Conservation (phyloP, 2,329 filamentous ascomycete genomes). For the Epichloe elymi region DNA sequence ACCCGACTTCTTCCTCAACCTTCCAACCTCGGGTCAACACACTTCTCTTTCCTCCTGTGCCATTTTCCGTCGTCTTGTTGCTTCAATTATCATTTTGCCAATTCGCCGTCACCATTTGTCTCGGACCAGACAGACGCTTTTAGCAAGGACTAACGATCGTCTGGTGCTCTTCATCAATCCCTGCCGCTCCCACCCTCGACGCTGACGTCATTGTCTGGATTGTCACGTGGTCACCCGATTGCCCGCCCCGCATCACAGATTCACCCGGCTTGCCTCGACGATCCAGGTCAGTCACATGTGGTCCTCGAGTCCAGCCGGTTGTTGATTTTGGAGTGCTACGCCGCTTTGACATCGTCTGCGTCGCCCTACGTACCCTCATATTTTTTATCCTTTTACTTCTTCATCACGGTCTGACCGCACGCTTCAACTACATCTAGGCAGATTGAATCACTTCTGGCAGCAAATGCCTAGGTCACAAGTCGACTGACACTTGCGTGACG, state of each 20-base stretch:
- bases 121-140: background rate
- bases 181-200: background rate
- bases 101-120: background rate
- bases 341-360: background rate
- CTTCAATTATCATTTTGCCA: background rate
- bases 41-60: background rate
- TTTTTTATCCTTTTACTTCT: background rate
- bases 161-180: background rate
- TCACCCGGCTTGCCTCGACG: background rate
- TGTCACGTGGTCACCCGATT: background rate
- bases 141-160: background rate
- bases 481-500: background rate
- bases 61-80: background rate
- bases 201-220: background rate
- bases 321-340: background rate
- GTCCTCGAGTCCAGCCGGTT: background rate
- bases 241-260: constrained; percentile 1
- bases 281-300: constrained; percentile 5
- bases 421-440: background rate
- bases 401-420: background rate
- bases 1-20: background rate
- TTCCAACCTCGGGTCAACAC: background rate
- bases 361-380: background rate
- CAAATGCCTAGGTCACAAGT: background rate
- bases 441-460: background rate